These are phyloP conservation scores for Flaveria linearis DNA, from an alignment of 129 eudicot genomes.

Conservation along the genomic window DNA sequence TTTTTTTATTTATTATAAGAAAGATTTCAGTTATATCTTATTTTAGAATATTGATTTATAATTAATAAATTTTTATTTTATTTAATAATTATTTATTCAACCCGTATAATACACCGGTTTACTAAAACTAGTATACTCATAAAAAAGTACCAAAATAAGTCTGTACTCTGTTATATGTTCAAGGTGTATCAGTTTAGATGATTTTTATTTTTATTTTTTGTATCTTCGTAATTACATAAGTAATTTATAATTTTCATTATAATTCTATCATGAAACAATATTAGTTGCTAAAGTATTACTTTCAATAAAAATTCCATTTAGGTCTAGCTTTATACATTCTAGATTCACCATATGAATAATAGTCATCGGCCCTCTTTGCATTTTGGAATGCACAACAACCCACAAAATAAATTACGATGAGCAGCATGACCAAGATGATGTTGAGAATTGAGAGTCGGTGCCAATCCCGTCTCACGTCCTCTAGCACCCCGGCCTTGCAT, in stretches of 20 bases:
- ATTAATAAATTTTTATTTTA: too few relatives aligned
- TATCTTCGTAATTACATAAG: conserved; percentile 9
- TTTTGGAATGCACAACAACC: conserved; percentile 92
- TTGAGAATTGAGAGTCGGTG: conserved; percentile 69
- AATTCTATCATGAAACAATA: conserved; percentile 23
- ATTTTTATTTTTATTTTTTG: background rate
- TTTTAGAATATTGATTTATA: too few relatives aligned
- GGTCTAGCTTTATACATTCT: conserved; percentile 74
- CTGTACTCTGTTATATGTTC: too few relatives aligned
- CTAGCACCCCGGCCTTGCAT: conserved; percentile 96
- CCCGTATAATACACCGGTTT: too few relatives aligned
- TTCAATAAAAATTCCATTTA: conserved; percentile 76
- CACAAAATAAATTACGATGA: conserved; percentile 68
- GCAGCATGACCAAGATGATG: conserved; percentile 63
- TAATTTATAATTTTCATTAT: background rate
- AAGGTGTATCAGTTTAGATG: conserved; percentile 6
- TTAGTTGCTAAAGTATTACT: conserved; percentile 23
- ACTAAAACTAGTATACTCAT: background rate
- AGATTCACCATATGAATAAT: conserved; percentile 54
- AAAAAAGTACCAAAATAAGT: too few relatives aligned
- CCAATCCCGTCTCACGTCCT: conserved; percentile 68
- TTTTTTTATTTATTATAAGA: too few relatives aligned
- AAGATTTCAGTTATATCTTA: too few relatives aligned
- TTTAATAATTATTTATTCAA: too few relatives aligned
- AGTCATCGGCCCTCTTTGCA: conserved; percentile 58